phyloP scores from a whole-genome alignment of 331 rosid species.

The Erythrophleum ivorense region DNA sequence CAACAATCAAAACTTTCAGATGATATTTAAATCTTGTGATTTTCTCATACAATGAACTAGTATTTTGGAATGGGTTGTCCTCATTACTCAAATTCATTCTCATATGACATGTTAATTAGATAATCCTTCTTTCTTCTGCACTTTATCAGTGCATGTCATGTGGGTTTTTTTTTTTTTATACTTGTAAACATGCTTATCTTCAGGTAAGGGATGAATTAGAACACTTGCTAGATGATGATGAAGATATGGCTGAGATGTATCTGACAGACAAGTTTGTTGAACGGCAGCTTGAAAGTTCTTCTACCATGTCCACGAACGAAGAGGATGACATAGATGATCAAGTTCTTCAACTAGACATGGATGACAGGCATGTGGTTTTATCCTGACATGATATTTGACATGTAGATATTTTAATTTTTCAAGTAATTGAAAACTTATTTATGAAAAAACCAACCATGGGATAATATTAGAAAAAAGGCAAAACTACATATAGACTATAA shows the following conservation, averaged over 20 bases:
- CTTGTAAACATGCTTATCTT: slow-evolving; percentile 24
- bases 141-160: background rate
- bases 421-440: too few relatives aligned
- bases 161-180: too few relatives aligned
- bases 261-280: slow-evolving; percentile 78
- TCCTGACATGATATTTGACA: background rate
- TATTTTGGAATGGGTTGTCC: too few relatives aligned
- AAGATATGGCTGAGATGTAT: slow-evolving; percentile 99
- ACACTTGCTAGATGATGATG: slow-evolving; percentile 91
- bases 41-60: too few relatives aligned
- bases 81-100: too few relatives aligned
- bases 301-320: slow-evolving; percentile 60
- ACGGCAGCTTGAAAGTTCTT: slow-evolving; percentile 65
- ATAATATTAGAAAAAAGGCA: too few relatives aligned
- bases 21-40: too few relatives aligned
- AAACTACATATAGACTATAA: too few relatives aligned
- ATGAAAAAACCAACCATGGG: too few relatives aligned
- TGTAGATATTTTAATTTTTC: too few relatives aligned
- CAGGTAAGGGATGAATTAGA: slow-evolving; percentile 94
- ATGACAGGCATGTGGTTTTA: slow-evolving; percentile 54
- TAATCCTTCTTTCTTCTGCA: background rate
- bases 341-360: slow-evolving; percentile 46
- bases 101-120: background rate
- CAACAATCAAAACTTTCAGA: too few relatives aligned
- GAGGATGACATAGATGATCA: slow-evolving; percentile 50